phyloP scores from a whole-genome alignment of 805 yeast genomes.

The Henningerozyma blattae region DNA sequence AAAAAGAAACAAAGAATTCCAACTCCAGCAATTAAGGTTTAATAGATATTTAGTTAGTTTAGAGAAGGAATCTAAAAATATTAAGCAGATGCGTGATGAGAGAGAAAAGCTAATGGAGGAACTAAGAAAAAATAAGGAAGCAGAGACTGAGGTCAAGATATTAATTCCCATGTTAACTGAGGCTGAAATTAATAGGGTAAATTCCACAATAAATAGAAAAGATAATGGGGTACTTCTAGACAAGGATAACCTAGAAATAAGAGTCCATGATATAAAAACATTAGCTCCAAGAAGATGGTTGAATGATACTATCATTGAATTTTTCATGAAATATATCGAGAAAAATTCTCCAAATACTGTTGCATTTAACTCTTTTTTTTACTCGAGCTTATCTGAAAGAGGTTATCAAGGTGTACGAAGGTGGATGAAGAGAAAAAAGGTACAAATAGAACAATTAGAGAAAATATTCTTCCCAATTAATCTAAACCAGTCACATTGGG shows the following conservation, averaged over 20 bases:
- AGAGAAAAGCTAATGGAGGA: constrained; percentile 28
- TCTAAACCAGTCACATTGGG: constrained; percentile 80
- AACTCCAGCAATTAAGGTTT: constrained; percentile 11
- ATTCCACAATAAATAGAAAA: constrained; percentile 18
- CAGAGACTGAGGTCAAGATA: constrained; percentile 5
- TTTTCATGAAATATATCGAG: constrained; percentile 39
- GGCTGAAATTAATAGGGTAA: constrained; percentile 14
- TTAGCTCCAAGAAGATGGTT: constrained; percentile 68
- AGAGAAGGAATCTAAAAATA: constrained; percentile 29
- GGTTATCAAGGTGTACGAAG: constrained; percentile 76
- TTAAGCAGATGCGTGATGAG: constrained; percentile 33
- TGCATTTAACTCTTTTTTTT: constrained; percentile 84
- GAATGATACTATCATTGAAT: constrained; percentile 84
- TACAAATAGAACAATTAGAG: constrained; percentile 50
- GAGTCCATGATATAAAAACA: constrained; percentile 56
- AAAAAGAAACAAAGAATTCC: constrained; percentile 12
- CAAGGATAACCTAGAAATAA: constrained; percentile 42
- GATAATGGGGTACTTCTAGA: constrained; percentile 18
- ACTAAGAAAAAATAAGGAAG: constrained; percentile 14
- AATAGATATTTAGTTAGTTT: constrained; percentile 20
- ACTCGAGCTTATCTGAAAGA: constrained; percentile 49
- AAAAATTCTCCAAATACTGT: constrained; percentile 32
- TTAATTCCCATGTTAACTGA: constrained; percentile 17
- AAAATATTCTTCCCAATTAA: constrained; percentile 76
- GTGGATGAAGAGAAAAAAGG: constrained; percentile 74